Conservation (phyloP, 163 green algal species). For the Chlorella variabilis region DNA sequence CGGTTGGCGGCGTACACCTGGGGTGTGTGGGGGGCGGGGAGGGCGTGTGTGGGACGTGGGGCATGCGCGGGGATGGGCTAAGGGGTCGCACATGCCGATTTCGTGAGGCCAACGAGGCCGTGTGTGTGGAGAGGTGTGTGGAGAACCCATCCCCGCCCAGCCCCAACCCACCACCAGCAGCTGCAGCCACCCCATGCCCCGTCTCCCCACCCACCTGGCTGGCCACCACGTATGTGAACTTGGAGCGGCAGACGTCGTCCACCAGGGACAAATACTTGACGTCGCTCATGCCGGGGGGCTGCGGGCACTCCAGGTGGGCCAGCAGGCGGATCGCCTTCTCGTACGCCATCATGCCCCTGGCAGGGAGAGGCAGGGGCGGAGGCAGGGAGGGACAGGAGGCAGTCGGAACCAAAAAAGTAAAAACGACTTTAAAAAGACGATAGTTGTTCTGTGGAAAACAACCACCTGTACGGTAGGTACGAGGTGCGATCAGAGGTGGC, state of each 20-base stretch:
- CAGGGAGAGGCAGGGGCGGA: background rate
- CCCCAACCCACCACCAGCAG: background rate
- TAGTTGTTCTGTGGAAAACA: too few relatives aligned
- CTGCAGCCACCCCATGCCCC: background rate
- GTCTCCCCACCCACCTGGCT: constrained; percentile 32
- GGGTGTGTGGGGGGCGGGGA: background rate
- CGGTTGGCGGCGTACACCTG: constrained; percentile 58
- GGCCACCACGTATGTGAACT: constrained; percentile 71
- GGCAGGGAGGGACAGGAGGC: too few relatives aligned
- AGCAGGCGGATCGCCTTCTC: constrained; percentile 59
- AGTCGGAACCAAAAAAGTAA: too few relatives aligned
- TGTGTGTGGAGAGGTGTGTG: too few relatives aligned
- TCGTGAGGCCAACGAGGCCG: too few relatives aligned
- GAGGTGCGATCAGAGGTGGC: too few relatives aligned
- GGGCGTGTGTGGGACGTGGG: background rate
- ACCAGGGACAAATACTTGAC: constrained; percentile 53
- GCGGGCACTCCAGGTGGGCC: constrained; percentile 58
- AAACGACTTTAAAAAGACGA: too few relatives aligned
- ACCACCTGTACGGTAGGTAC: too few relatives aligned
- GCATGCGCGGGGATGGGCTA: too few relatives aligned
- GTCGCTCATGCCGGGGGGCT: constrained; percentile 38
- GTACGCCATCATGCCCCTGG: constrained; percentile 58
- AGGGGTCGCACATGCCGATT: too few relatives aligned
- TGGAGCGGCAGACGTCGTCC: constrained; percentile 58
- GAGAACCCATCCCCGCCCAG: background rate